Evolutionary conservation across 768 basidiomycete species (phyloP).

Genomic region (Mycena galopus): DNA sequence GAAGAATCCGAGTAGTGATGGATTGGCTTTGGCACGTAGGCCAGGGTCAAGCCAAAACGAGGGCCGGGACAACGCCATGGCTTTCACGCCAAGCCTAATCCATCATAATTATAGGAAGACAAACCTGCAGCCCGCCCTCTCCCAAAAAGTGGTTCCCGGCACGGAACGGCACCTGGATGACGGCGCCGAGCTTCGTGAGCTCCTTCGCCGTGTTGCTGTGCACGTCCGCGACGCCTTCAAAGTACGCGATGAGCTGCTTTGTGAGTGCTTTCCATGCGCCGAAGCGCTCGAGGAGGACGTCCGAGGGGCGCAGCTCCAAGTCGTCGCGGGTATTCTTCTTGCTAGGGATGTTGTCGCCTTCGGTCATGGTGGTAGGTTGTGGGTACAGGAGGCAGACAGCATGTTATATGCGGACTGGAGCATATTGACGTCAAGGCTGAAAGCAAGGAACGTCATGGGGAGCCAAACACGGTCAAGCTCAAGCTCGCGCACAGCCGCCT

Average conservation of each 20-base stretch:
- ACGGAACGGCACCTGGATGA: slow-evolving; percentile 97
- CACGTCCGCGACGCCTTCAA: slow-evolving; percentile 85
- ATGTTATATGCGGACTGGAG: slow-evolving; percentile 16
- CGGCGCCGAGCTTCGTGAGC: slow-evolving; percentile 91
- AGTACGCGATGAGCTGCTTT: slow-evolving; percentile 94
- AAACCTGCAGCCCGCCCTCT: slow-evolving; percentile 89
- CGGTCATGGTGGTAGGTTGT: slow-evolving; percentile 16
- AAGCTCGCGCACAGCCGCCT: slow-evolving; percentile 6
- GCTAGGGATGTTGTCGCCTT: slow-evolving; percentile 43
- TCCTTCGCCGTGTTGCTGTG: slow-evolving; percentile 95
- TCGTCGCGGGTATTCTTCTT: slow-evolving; percentile 91
- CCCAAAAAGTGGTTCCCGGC: slow-evolving; percentile 97
- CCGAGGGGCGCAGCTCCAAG: slow-evolving; percentile 88
- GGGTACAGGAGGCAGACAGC: slow-evolving; percentile 15
- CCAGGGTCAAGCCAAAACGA: slow-evolving; percentile 9
- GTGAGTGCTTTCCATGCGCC: slow-evolving; percentile 96
- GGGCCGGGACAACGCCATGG: slow-evolving; percentile 53
- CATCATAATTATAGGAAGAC: not conserved
- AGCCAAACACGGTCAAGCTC: slow-evolving; percentile 6
- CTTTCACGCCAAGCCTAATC: slow-evolving; percentile 3
- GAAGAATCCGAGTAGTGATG: slow-evolving; percentile 14
- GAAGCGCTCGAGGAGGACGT: slow-evolving; percentile 95
- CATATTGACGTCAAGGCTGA: slow-evolving; percentile 18
- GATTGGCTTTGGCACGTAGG: slow-evolving; percentile 16
- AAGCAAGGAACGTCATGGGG: slow-evolving; percentile 11